Evolutionary conservation across 176 grass and related monocot genomes (phyloP), one percentile per base, ranked within the genome.

Genomic region (Oryza meyeriana): DNA sequence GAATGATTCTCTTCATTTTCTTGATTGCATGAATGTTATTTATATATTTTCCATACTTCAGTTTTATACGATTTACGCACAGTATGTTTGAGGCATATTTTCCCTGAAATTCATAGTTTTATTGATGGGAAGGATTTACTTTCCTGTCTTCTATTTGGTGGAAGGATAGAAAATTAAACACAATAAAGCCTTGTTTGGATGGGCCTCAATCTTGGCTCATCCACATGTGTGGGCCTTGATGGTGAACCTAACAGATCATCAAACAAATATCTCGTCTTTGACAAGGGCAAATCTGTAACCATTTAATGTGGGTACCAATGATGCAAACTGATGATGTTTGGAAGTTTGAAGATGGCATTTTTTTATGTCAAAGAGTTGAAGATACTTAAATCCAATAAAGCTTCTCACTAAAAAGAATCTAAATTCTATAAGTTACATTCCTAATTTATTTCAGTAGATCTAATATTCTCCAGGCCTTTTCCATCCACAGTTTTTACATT

Each of bases 61-160:
- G 55, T 83, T 78, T 78, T 88, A 58, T 71, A 55, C 42, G 73
- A 72, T 80, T 1, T 63, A 65, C 13, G 27, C 33, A 65, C 17
- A 64, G 30, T 17, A 68, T 41, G 50, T 35, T 62, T 34, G 42
- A n/a, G 69, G 52, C 63, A 69, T 83, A 27, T 35, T 71, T 71
- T 78, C n/a, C 36, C 61, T 41, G 40, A 48, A 88, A 66, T 78
- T 83, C 40, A 65, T 81, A 22, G 62, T 59, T 59, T 25, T 59
- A 25, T 25, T 59, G 7, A 25, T 59, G 4, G 34, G 34, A 40
- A 69, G 6, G 16, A 66, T 33, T 83, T 26, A 16, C 28, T 74
- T 57, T 79, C 31, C 20, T 88, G 44, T 70, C 14, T 57, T 74
- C 28, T 83, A 11, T 73, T 75, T 59, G 25, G 38, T 79, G n/a